Evolutionary conservation across 768 basidiomycete species (phyloP).

Genomic region (Tricholoma sp.): DNA sequence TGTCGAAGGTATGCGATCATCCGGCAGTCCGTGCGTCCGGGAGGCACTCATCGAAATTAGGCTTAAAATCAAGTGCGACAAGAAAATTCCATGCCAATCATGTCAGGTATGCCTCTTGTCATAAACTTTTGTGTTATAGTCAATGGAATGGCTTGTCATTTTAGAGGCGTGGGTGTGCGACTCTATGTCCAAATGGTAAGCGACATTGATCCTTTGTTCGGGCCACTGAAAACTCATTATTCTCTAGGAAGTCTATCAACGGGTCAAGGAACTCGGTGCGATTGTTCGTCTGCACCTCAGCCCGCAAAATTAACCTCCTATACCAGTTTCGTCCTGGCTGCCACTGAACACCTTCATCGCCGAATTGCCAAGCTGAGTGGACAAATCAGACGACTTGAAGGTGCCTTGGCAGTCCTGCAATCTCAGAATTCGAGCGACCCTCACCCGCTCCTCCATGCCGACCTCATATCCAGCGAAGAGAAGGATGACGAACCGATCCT

Average conservation of each 20-base stretch:
- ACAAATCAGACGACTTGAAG: conserved; percentile 49
- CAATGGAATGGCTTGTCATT: not conserved
- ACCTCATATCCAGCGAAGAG: conserved; percentile 29
- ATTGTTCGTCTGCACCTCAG: not conserved
- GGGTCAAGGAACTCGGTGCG: conserved; percentile 67
- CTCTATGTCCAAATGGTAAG: conserved; percentile 68
- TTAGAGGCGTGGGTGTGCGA: conserved; percentile 62
- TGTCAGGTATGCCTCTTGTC: conserved; percentile 48
- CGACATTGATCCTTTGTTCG: conserved; percentile 3
- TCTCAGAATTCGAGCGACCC: conserved; percentile 45
- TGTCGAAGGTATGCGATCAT: conserved; percentile 70
- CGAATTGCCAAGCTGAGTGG: conserved; percentile 48
- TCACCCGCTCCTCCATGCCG: conserved; percentile 55
- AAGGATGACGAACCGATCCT: conserved; percentile 20
- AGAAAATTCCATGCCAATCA: conserved; percentile 74
- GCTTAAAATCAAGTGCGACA: conserved; percentile 80
- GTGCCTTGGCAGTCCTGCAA: conserved; percentile 50
- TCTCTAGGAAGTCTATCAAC: conserved; percentile 62
- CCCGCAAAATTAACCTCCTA: not conserved
- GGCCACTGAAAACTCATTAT: not conserved
- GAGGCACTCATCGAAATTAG: conserved; percentile 25
- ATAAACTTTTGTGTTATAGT: not conserved
- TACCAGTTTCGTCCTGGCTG: conserved; percentile 52
- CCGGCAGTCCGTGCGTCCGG: conserved; percentile 23
- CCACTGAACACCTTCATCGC: conserved; percentile 60